Conservation (phyloP, 305 asterid genomes). For the Monarda citriodora region DNA sequence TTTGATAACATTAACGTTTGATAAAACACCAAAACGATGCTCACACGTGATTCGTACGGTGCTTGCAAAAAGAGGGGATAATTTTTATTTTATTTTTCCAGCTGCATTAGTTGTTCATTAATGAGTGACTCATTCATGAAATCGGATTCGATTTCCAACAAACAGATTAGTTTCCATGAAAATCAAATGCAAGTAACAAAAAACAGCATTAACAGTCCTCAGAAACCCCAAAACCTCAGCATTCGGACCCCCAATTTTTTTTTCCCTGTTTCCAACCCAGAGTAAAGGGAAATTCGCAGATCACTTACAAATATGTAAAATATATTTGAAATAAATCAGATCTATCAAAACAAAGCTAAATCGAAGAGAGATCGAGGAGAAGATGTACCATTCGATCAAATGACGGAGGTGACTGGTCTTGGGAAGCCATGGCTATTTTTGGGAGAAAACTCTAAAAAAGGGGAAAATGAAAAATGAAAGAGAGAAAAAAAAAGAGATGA, state of each 20-base stretch:
- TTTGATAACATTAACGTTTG: neutral
- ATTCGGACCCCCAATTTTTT: neutral
- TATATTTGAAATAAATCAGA: slow-evolving; percentile 23
- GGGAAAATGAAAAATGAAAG: neutral
- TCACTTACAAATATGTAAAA: slow-evolving; percentile 16
- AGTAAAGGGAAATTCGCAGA: slow-evolving; percentile 15
- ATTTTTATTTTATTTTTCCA: neutral
- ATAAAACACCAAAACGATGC: no score
- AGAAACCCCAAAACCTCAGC: neutral
- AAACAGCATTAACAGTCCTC: neutral
- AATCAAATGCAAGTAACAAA: slow-evolving; percentile 20
- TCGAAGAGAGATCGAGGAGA: slow-evolving; percentile 17
- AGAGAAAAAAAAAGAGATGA: neutral
- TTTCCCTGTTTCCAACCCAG: neutral
- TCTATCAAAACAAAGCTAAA: slow-evolving; percentile 23
- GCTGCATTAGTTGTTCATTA: neutral
- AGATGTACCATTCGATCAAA: slow-evolving; percentile 50
- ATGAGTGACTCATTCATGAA: neutral
- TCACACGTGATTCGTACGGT: neutral
- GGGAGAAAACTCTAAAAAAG: neutral
- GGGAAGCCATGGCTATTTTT: slow-evolving; percentile 24
- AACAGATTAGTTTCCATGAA: neutral
- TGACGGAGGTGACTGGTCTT: slow-evolving; percentile 41
- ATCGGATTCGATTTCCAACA: neutral
- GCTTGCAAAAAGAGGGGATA: neutral